Conservation (phyloP, 2,329 filamentous ascomycete genomes). For the Byssoonygena ceratinophila region DNA sequence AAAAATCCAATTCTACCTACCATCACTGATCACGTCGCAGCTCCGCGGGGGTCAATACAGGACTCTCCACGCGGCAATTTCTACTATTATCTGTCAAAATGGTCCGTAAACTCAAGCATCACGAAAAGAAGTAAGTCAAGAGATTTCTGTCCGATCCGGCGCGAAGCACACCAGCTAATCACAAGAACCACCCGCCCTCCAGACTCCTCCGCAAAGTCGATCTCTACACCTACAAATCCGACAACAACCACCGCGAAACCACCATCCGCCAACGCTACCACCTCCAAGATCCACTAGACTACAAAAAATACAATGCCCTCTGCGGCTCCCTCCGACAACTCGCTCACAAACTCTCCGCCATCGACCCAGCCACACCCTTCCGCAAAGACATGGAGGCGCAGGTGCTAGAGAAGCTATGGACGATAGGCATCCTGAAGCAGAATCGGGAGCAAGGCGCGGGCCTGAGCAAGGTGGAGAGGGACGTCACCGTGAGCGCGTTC, state of each 20-base stretch:
- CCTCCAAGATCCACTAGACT: conserved; percentile 82
- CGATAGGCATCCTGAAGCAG: conserved; percentile 73
- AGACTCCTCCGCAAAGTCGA: conserved; percentile 78
- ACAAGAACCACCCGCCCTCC: background rate
- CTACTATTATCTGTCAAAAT: conserved; percentile 40
- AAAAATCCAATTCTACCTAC: background rate
- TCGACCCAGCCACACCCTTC: conserved; percentile 63
- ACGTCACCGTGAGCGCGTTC: conserved; percentile 80
- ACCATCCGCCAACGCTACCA: conserved; percentile 73
- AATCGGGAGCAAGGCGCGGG: conserved; percentile 66
- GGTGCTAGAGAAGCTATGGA: conserved; percentile 80
- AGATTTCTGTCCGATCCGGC: background rate
- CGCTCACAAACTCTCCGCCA: conserved; percentile 73
- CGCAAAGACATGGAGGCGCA: conserved; percentile 77
- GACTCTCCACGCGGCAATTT: background rate
- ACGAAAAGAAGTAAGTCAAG: conserved; percentile 66
- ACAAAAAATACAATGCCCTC: conserved; percentile 56
- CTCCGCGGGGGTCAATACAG: background rate
- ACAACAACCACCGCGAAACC: conserved; percentile 75
- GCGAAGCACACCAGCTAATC: background rate
- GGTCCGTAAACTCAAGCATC: conserved; percentile 93
- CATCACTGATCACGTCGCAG: background rate
- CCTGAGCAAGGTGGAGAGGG: conserved; percentile 63
- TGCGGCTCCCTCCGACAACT: conserved; percentile 79
- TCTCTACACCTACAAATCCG: conserved; percentile 86